Conservation (phyloP, 2,329 filamentous ascomycete species). For the Colletotrichum costaricense region DNA sequence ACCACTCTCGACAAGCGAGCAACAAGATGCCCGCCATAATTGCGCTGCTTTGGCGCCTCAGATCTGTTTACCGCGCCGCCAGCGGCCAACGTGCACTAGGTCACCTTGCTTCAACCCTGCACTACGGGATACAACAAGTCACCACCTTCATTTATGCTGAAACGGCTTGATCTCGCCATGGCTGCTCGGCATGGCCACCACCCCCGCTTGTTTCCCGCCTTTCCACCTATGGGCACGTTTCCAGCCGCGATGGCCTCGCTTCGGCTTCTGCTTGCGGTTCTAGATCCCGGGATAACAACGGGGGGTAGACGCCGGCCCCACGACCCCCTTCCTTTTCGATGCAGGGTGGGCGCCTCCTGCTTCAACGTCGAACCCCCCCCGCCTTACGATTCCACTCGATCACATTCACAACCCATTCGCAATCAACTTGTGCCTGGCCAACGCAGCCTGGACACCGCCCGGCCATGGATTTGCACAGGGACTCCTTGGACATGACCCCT, state of each 20-base stretch:
- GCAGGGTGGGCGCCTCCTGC: slow-evolving; percentile 26
- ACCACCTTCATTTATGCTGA: slow-evolving; percentile 35
- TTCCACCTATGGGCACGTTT: slow-evolving; percentile 32
- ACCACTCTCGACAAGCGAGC: slow-evolving; percentile 14
- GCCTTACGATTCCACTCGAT: neutral
- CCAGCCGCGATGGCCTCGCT: slow-evolving; percentile 22
- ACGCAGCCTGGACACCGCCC: slow-evolving; percentile 4
- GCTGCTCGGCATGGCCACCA: slow-evolving; percentile 20
- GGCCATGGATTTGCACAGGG: slow-evolving; percentile 30
- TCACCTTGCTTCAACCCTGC: slow-evolving; percentile 18
- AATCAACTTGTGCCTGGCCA: neutral
- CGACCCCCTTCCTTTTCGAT: neutral
- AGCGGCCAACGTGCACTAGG: neutral
- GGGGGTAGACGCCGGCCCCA: slow-evolving; percentile 13
- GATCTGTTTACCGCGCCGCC: neutral
- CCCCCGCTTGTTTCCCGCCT: slow-evolving; percentile 26
- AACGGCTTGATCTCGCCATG: slow-evolving; percentile 31
- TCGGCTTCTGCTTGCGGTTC: slow-evolving; percentile 8
- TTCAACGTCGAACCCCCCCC: slow-evolving; percentile 18
- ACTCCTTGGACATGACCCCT: slow-evolving; percentile 5
- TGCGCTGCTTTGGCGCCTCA: neutral
- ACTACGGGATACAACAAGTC: slow-evolving; percentile 28
- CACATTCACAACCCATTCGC: neutral
- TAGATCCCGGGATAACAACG: slow-evolving; percentile 6
- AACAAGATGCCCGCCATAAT: neutral